Base-by-base conservation (phyloP, 257 asterid genomes). In the Jasminum sambac region DNA sequence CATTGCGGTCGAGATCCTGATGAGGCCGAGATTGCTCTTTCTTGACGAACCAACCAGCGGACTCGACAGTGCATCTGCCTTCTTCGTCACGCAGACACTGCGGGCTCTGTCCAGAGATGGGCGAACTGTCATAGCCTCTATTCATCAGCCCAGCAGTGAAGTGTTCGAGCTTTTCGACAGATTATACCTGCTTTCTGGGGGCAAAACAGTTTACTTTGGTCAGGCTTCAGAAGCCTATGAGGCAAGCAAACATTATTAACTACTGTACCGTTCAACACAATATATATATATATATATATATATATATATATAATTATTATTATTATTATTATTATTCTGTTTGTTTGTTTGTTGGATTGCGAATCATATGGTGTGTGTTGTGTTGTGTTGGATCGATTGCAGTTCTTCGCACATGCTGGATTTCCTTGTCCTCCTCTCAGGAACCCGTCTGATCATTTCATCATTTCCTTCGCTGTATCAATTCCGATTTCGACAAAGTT, bases 1-100 rank as follows among this genome's bases (percentile, higher is more conserved):
- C 86, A 94, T 91, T 63, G 99, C 98, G 0, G 62, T 94, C 57
- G 99, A 94, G 76, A 89, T 94, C 75, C 78, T 94, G 30, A 94
- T 87, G 98, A 79, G 97, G 82, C 99, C 99, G 0, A 83, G 97
- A 78, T 78, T 91, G 46, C 99, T 94, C 38, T 94, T 94, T 76
- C 96, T 94, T 21, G 98, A 94, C 44, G 99, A 94, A 65, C 99
- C 98, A 0, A 94, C 99, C 69, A 94, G 99, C 63, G 99, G 99
- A 46, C 97, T 94, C 23, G 98, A 93, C 84, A 92, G 99, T 81
- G 99, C 99, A 64, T 94, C 99, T 1, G 97, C 99, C 0, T 94
- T 94, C 91, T 94, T 94, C 25, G 99, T 94, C 42, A 89, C 96
- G 0, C 99, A 94, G 83, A 94, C 98, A 16, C 62, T 94, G 34